Evolutionary conservation across 2,329 filamentous ascomycete species (phyloP), one percentile per base, ranked within the genome.

Genomic region (Nothomitra cinnamomea): DNA sequence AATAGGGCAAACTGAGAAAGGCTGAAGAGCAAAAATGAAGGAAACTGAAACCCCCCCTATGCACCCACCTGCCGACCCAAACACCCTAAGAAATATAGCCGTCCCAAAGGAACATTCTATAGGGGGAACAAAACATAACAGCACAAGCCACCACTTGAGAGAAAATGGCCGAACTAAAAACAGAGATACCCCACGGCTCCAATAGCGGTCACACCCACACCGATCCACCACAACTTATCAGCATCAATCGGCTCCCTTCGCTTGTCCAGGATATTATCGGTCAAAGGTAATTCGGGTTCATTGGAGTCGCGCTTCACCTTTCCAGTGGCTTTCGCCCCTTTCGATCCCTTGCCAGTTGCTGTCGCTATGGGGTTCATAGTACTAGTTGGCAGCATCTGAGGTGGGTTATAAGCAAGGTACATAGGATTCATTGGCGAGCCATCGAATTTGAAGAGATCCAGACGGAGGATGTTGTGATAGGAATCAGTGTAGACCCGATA

Each of bases 341-440:
- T 63, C 2, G 68, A 64, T 1, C 68, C 60, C 6, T 32, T 32
- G 5, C 62, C 65, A 10, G 64, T 59, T 13, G 66, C 66, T 2
- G 64, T 63, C 19, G 67, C 62, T 1, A 66, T 69, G 0, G 80
- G 78, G 61, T 84, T 80, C 56, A 86, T 69, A 0, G 79, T 83
- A 10, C 72, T 70, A 2, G 82, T 85, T 1, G 82, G 82, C 4
- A 85, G 74, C 80, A 86, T 86, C 61, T 80, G 68, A 0, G 82
- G 81, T 3, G 80, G 76, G 12, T 66, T 72, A 62, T 74, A 78
- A 57, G 74, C 75, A 47, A 83, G 72, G 65, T 82, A 86, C 71
- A 87, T 73, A 10, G 82, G 82, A 58, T 81, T 76, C 67, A 84
- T 68, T 10, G 79, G 80, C 1, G 77, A 67, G 55, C 82, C 82